phyloP scores from a whole-genome alignment of 345 rosid genomes.

The Lepidium sativum region DNA sequence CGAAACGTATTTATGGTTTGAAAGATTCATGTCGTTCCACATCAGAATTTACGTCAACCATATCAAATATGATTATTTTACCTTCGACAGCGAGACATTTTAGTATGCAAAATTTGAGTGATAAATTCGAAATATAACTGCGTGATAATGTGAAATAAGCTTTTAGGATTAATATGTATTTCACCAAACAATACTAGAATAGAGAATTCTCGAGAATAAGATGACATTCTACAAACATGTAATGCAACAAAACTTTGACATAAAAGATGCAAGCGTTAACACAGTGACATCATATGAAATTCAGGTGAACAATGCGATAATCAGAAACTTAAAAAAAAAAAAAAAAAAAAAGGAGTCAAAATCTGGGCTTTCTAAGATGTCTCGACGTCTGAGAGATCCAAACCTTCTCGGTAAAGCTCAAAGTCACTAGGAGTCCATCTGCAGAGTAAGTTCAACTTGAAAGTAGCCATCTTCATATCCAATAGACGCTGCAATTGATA shows the following conservation, averaged over 20 bases:
- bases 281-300: not conserved
- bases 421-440: conserved; percentile 73
- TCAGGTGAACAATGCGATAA: not conserved
- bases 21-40: too few relatives aligned
- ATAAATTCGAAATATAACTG: too few relatives aligned
- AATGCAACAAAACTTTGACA: conserved; percentile 19
- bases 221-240: conserved; percentile 14
- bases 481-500: conserved; percentile 63
- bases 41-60: too few relatives aligned
- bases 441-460: conserved; percentile 69
- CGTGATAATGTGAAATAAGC: not conserved
- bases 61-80: too few relatives aligned
- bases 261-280: conserved; percentile 9
- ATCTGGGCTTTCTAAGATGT: conserved; percentile 37
- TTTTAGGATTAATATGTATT: not conserved
- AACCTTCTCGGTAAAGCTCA: conserved; percentile 61
- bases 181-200: not conserved
- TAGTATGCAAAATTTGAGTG: too few relatives aligned
- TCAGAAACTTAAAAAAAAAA: not conserved
- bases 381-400: conserved; percentile 81
- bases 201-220: not conserved
- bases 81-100: too few relatives aligned
- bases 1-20: too few relatives aligned
- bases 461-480: conserved; percentile 90
- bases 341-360: conserved; percentile 3